Evolutionary conservation across 352 stramenopile genomes (phyloP).

Genomic region (Phytophthora agathidicida): DNA sequence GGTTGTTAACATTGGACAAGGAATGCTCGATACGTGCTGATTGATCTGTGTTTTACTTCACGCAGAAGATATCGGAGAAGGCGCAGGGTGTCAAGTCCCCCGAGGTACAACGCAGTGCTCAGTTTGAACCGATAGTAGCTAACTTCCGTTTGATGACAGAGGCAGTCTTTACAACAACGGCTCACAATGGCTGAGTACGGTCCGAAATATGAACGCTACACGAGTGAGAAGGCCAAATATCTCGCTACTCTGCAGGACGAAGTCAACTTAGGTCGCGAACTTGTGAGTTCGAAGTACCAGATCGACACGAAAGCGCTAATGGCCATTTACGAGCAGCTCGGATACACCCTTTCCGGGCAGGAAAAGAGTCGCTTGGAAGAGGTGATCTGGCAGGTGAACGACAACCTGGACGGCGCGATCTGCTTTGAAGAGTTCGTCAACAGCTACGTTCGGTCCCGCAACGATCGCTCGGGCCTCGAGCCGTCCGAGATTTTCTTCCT

Average conservation of each 20-base stretch:
- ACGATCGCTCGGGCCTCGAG: slow-evolving; percentile 70
- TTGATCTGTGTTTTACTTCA: slow-evolving; percentile 2
- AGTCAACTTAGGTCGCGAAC: slow-evolving; percentile 55
- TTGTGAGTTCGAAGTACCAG: slow-evolving; percentile 55
- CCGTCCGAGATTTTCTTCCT: slow-evolving; percentile 81
- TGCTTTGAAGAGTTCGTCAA: slow-evolving; percentile 80
- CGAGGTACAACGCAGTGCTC: slow-evolving; percentile 12
- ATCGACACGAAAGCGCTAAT: slow-evolving; percentile 56
- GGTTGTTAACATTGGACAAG: too few relatives aligned
- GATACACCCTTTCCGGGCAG: slow-evolving; percentile 36
- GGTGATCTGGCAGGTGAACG: slow-evolving; percentile 83
- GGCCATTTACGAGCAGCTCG: slow-evolving; percentile 66
- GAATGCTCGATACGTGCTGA: too few relatives aligned
- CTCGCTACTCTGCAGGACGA: slow-evolving; percentile 62
- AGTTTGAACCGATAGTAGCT: too few relatives aligned
- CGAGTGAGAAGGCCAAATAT: slow-evolving; percentile 52
- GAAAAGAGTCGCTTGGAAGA: slow-evolving; percentile 62
- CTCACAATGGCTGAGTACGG: too few relatives aligned
- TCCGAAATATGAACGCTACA: slow-evolving; percentile 47
- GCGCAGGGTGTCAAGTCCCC: slow-evolving; percentile 18
- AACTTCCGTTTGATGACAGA: slow-evolving; percentile 21
- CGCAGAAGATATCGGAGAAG: slow-evolving; percentile 56
- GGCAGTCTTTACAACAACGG: too few relatives aligned
- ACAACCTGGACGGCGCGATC: slow-evolving; percentile 73
- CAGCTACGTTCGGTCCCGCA: slow-evolving; percentile 70